Base-by-base conservation (phyloP, 2,329 filamentous ascomycete genomes). In the Chlorencoelia australis region DNA sequence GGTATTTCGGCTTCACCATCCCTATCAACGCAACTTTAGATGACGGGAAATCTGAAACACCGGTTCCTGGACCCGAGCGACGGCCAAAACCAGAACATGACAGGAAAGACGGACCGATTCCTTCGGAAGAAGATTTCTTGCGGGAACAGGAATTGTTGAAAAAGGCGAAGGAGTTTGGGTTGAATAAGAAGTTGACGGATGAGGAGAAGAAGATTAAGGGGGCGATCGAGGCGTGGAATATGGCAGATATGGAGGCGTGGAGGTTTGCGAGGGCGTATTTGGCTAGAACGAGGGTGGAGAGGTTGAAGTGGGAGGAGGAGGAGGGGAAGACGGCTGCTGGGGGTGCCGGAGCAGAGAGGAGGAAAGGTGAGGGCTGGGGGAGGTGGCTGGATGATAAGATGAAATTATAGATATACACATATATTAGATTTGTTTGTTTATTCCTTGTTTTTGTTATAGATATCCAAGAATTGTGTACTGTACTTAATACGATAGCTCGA, bases 1-100 rank as follows among this genome's bases (percentile, higher is more conserved):
- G 87, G 86, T 73, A 81, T 48, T 85, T 96, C 55, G 91, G 89
- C 36, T 96, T 96, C 59, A 66, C 69, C 10, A 69, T 95, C 7
- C 84, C 88, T 2, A 67, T 68, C 30, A 61, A 66, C 14, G 61
- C 64, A 8, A 65, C 70, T 4, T n/a, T n/a, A n/a, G 59, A 68
- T 26, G 64, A 67, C 18, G 70, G 67, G 30, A 69, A 71, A 43
- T 71, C 70, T 10, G 64, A 69, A 47, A 71, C 73, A 2, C 72
- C 75, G 0, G 68, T 73, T 5, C 70, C 73, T 1, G 69, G 71
- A 2, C 70, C 73, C 2, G 70, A 79, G 50, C 65, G 68, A 29
- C 63, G 68, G 38, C 69, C 70, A 39, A 64, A 68, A 38, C 61
- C 66, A n/a, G 57, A 62, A 28, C 64, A 63, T 43, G 62, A 70